Base-by-base conservation (phyloP, 176 grass and related monocot genomes). In the Bolboschoenus planiculmis region DNA sequence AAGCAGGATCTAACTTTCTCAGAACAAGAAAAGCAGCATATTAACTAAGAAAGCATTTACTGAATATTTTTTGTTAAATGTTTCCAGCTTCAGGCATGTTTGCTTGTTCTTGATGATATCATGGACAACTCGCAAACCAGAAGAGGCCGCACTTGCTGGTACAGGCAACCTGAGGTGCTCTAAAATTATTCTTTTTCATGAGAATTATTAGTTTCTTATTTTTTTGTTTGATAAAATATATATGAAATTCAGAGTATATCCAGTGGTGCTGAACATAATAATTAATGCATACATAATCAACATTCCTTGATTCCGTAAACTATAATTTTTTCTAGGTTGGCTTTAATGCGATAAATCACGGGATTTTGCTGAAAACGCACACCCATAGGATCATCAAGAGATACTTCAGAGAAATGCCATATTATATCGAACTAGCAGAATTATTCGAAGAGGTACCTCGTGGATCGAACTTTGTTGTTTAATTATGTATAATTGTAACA, bases 91-190 rank as follows among this genome's bases (percentile, higher is more conserved):
- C 90, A 89, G 81, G 87, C 90, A 62, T 92, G 81, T 83, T 79
- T 85, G 4, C 54, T 92, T 8, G 36, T 92, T 27, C 90, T 92
- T 71, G 90, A 92, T 85, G 90, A 92, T 71, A 92, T 92, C 64
- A 87, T 83, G 85, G 90, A 92, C 27, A 84, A 85, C 37, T 89
- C 90, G 5, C 78, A 87, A 57, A 92, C 90, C 7, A 89, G 90
- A 78, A 83, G 90, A 78, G 90, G 88, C 70, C 65, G 86, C 20
- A 78, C 87, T 79, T 92, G 90, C 60, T 92, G 90, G 90, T 92
- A 82, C 86, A 77, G 58, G 27, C 65, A 70, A 79, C 81, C 87
- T 0, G 62, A 92, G 90, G 90, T 91, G 34, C 5, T 34, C 76
- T 81, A 24, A 13, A 16, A 50, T 29, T 75, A 75, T 8, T 44